Evolutionary conservation across 169 alveolate genomes (phyloP).

Genomic region (Cryptosporidium andersoni): DNA sequence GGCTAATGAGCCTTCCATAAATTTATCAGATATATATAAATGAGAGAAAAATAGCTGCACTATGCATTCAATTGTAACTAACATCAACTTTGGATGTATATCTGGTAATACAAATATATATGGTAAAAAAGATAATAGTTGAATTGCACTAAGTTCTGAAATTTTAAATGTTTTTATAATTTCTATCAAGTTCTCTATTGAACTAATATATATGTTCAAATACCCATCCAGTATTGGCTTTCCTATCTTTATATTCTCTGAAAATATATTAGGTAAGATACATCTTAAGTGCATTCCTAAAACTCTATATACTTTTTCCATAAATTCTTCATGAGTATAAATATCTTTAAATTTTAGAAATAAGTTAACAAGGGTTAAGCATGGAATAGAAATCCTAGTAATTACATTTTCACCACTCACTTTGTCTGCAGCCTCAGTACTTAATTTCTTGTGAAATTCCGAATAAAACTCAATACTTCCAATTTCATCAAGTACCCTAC

Average conservation of each 20-base stretch:
- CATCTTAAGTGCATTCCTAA: slow-evolving; percentile 14
- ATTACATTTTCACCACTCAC: too few relatives aligned
- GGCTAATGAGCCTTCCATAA: slow-evolving; percentile 30
- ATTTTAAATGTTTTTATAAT: background rate
- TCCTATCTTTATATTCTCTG: slow-evolving; percentile 8
- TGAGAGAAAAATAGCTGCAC: slow-evolving; percentile 47
- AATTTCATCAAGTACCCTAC: too few relatives aligned
- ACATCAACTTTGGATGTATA: background rate
- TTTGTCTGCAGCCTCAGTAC: too few relatives aligned
- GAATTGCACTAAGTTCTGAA: slow-evolving; percentile 29
- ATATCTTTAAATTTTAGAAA: slow-evolving; percentile 9
- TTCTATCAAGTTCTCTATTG: slow-evolving; percentile 7
- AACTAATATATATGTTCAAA: background rate
- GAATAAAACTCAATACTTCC: too few relatives aligned
- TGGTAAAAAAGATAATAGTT: slow-evolving; percentile 11
- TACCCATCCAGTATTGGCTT: background rate
- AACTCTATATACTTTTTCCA: slow-evolving; percentile 31
- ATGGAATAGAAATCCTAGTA: background rate
- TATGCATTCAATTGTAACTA: slow-evolving; percentile 6
- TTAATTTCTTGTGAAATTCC: slow-evolving; percentile 27
- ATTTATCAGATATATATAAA: slow-evolving; percentile 12
- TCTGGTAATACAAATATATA: slow-evolving; percentile 32
- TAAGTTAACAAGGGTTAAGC: background rate
- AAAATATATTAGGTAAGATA: slow-evolving; percentile 11
- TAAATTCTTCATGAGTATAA: slow-evolving; percentile 8